These are phyloP conservation scores for Auriscalpium orientale DNA, from an alignment of 768 basidiomycete genomes.

Conservation along the genomic window DNA sequence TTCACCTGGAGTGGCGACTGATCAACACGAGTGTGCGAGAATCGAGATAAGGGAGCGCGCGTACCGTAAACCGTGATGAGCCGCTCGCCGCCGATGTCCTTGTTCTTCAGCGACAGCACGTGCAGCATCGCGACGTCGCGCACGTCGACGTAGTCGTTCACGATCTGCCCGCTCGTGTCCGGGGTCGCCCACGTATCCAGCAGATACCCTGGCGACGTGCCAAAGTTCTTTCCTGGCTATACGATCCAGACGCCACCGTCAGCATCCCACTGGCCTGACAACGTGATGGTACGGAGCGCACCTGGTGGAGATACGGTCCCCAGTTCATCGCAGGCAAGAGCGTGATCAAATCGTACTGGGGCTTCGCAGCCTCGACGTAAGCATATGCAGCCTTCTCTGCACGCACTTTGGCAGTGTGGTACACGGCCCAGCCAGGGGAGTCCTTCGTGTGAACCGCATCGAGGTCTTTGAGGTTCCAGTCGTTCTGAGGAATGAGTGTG, in stretches of 20 bases:
- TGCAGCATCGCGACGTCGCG: background rate
- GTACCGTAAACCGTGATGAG: background rate
- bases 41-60: background rate
- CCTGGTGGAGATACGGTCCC: background rate
- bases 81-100: background rate
- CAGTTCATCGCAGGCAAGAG: background rate
- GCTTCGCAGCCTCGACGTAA: conserved; percentile 36
- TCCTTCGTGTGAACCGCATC: conserved; percentile 42
- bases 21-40: background rate
- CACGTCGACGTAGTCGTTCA: background rate
- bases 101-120: background rate
- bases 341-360: conserved; percentile 3
- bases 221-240: background rate
- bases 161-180: background rate
- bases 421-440: conserved; percentile 32
- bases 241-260: background rate
- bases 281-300: background rate
- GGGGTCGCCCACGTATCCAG: background rate
- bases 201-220: background rate
- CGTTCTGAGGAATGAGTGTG: conserved; percentile 14
- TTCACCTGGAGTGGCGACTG: background rate
- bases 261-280: background rate
- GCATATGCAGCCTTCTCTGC: conserved; percentile 56
- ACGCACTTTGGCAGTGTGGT: conserved; percentile 49
- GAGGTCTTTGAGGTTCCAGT: conserved; percentile 51